phyloP scores from a whole-genome alignment of 345 rosid genomes.

The Lepidium didymum region DNA sequence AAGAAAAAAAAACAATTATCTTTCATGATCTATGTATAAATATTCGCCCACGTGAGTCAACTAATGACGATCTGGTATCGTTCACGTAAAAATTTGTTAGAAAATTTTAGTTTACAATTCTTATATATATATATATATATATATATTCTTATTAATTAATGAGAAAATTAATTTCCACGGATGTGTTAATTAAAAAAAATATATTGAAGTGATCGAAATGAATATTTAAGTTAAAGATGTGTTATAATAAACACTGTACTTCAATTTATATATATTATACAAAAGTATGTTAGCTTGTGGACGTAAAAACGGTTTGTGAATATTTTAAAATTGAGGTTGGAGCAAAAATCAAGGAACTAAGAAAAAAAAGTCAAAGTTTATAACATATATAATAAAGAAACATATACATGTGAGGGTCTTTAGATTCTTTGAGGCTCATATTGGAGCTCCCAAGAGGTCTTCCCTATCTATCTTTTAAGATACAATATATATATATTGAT shows the following conservation, averaged over 20 bases:
- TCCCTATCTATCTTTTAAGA: constrained; percentile 29
- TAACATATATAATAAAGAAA: constrained; percentile 21
- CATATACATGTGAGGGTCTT: constrained; percentile 35
- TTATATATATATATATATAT: no score
- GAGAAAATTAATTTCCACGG: no score
- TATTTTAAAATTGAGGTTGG: background rate
- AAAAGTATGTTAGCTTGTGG: background rate
- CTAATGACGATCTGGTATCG: background rate
- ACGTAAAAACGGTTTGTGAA: background rate
- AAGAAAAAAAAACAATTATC: background rate
- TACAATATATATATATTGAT: background rate
- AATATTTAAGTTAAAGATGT: background rate
- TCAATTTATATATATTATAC: background rate
- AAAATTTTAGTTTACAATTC: background rate
- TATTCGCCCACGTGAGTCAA: constrained; percentile 13
- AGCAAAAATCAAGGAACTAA: background rate
- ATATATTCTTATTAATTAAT: no score
- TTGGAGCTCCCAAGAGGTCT: constrained; percentile 35
- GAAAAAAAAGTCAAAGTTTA: constrained; percentile 28
- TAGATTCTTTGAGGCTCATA: constrained; percentile 14
- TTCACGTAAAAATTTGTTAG: background rate
- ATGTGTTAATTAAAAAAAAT: no score
- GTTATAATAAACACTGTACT: background rate
- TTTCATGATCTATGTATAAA: background rate
- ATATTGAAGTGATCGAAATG: background rate